Percentiles rank a stretch among this genome's conserved stretches.
phyloP scores from a whole-genome alignment of 352 stramenopile species.

The Thraustochytrium striatum region DNA sequence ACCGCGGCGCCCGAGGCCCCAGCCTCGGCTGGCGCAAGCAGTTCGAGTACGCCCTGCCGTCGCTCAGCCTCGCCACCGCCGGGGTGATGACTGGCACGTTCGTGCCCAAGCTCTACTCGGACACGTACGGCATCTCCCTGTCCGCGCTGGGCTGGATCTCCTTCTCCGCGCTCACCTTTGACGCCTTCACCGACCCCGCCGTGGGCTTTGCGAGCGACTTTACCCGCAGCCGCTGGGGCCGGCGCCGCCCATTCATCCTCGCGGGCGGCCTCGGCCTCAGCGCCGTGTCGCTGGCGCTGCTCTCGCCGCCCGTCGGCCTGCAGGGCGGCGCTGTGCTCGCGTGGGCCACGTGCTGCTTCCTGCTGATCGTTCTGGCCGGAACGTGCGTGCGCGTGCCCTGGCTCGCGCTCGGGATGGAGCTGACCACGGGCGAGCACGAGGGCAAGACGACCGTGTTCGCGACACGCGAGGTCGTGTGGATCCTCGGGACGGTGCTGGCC shows the following conservation, averaged over 20 bases:
- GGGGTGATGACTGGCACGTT: conserved; percentile 4
- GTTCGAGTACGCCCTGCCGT: background rate
- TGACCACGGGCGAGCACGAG: background rate
- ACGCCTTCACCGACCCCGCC: background rate
- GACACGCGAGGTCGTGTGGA: background rate
- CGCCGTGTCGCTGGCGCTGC: background rate
- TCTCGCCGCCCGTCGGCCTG: background rate
- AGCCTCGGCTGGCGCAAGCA: background rate
- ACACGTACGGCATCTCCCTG: background rate
- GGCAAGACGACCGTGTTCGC: background rate
- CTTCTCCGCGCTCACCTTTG: background rate
- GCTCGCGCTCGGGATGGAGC: background rate
- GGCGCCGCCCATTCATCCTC: background rate
- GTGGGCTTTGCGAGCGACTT: background rate
- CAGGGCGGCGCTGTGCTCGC: background rate
- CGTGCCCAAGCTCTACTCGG: background rate
- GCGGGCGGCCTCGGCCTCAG: background rate
- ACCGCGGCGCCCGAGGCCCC: too few relatives aligned
- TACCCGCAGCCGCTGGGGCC: background rate
- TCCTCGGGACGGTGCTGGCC: background rate
- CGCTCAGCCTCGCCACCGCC: background rate
- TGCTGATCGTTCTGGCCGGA: background rate
- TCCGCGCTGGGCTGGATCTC: background rate
- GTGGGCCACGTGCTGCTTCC: background rate
- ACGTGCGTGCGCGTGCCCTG: background rate